Evolutionary conservation across 1,284 basidiomycete genomes (phyloP).

Genomic region (Trametes versicolor): DNA sequence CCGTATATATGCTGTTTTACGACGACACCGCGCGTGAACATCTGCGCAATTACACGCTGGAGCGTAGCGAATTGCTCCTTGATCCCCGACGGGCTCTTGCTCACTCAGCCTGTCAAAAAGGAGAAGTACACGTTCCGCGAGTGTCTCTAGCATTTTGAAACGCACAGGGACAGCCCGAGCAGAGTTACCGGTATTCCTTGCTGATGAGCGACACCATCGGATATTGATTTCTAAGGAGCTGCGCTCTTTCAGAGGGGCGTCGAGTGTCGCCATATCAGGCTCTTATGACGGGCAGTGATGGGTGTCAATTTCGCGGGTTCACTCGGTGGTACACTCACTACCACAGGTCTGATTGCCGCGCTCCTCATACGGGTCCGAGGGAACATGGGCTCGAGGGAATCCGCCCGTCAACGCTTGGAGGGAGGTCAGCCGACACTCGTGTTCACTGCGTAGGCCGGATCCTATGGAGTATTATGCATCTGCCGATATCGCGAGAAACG

Average conservation of each 20-base stretch:
- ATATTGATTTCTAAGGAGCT: conserved; percentile 1
- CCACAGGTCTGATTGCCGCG: background rate
- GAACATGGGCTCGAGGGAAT: background rate
- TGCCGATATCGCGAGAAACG: no score
- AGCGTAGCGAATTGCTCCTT: background rate
- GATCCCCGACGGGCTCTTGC: background rate
- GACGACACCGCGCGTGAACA: background rate
- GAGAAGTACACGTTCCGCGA: background rate
- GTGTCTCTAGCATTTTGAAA: background rate
- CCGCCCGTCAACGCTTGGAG: no score
- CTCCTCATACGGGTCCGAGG: background rate
- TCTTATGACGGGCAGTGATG: background rate
- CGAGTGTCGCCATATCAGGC: background rate
- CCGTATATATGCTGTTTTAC: background rate
- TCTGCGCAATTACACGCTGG: background rate
- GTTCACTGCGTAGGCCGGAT: no score
- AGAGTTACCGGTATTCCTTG: background rate
- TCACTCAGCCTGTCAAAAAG: background rate
- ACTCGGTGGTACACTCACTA: no score
- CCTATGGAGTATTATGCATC: no score
- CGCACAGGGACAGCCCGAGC: background rate
- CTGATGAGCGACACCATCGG: background rate
- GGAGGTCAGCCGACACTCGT: no score
- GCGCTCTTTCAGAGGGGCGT: background rate
- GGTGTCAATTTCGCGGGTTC: background rate